Base-by-base conservation (phyloP, 768 basidiomycete genomes). In the Daedaleopsis sinensis region DNA sequence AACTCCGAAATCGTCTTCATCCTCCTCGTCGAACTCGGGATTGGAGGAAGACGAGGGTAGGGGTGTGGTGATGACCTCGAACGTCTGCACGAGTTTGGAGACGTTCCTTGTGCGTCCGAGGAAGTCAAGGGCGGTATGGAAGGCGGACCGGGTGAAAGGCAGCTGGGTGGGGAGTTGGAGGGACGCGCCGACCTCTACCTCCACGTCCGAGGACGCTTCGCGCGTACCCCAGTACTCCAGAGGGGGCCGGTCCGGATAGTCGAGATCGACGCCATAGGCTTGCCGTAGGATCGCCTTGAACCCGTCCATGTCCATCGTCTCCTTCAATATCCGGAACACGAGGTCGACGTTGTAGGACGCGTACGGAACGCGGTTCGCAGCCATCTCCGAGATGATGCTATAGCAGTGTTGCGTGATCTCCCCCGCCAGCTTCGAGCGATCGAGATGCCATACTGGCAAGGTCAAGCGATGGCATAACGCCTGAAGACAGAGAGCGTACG, bases 51-150 rank as follows among this genome's bases (percentile, higher is more conserved):
- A 78, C 60, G 76, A 73, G 12, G 88, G 86, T 32, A 92, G 78
- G 16, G 90, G 89, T 51, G 85, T 80, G 0, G 91, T 91, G 59
- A 93, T 83, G 32, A 90, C 85, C 66, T 93, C 92, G 68, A 93
- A 94, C 1, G 87, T 81, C 67, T 86, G 84, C 6, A 93, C 81
- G 70, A 94, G 80, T 65, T 83, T 86, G 5, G 89, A 85, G 42
- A 90, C 72, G 55, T 86, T 74, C 13, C 84, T 81, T 18, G 80
- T 67, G 10, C 81, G 80, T 15, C 90, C 91, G 10, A 92, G 80
- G 67, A 87, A 80, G 59, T 91, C 88, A 64, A 94, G 74, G 49
- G 84, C 84, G 18, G 86, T 89, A 73, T 92, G 91, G 43, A 94
- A 82, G 1, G 88, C 84, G 19, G 82, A 71, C 8, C 85, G 87